phyloP scores from a whole-genome alignment of 345 rosid species.

The Salix purpurea region DNA sequence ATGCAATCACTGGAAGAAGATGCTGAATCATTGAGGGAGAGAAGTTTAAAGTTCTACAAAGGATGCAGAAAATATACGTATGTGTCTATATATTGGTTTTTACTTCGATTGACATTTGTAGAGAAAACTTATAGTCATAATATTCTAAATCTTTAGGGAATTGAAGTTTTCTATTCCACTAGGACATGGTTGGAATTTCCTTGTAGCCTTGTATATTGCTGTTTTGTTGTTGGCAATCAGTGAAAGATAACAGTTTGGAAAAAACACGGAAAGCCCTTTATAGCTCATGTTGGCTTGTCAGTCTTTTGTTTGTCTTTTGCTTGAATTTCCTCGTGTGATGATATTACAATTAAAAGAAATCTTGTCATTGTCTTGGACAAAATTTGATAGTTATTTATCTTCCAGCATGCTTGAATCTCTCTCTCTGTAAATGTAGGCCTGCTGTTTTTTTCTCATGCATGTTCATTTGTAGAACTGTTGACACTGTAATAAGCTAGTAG shows the following conservation, averaged over 20 bases:
- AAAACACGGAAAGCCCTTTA: no score
- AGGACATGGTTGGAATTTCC: neutral
- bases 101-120: neutral
- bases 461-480: neutral
- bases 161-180: no score
- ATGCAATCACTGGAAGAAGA: slow-evolving; percentile 87
- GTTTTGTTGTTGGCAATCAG: neutral
- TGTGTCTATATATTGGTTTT: slow-evolving; percentile 11
- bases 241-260: no score
- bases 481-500: neutral
- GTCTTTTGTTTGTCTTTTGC: neutral
- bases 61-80: slow-evolving; percentile 99
- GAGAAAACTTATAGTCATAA: neutral
- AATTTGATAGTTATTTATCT: neutral
- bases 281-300: neutral
- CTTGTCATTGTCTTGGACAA: neutral
- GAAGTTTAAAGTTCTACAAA: slow-evolving; percentile 91
- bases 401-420: neutral
- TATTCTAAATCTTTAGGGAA: neutral
- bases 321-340: neutral
- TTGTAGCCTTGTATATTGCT: neutral
- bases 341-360: neutral
- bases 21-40: slow-evolving; percentile 75
- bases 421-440: neutral
- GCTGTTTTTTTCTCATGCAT: neutral